Conservation (phyloP, 371 early-diverging fungal genomes). For the Mucor circinelloides region DNA sequence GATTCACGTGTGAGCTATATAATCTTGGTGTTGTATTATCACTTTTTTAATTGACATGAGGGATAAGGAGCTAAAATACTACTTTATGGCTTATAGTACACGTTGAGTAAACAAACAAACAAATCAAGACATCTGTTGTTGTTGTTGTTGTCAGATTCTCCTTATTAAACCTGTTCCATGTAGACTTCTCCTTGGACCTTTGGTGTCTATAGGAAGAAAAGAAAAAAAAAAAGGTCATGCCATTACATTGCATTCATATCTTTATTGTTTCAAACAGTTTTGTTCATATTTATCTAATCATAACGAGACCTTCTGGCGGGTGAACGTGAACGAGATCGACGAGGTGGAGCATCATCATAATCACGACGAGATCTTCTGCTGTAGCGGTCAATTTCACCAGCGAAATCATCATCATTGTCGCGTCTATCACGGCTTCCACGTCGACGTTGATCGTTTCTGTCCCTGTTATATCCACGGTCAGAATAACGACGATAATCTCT, state of each 20-base stretch:
- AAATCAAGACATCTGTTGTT: neutral
- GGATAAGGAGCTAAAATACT: neutral
- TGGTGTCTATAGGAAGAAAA: neutral
- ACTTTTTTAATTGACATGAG: conserved; percentile 1
- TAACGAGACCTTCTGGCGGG: conserved; percentile 24
- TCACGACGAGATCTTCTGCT: conserved; percentile 39
- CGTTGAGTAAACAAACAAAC: neutral
- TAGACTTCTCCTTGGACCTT: neutral
- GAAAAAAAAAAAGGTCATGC: neutral
- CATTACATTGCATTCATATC: neutral
- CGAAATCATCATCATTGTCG: conserved; percentile 35
- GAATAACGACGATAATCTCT: conserved; percentile 57
- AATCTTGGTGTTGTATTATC: neutral
- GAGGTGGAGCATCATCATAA: conserved; percentile 29
- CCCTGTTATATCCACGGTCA: conserved; percentile 46
- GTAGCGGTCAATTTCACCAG: conserved; percentile 38
- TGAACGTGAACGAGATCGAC: conserved; percentile 37
- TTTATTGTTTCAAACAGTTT: neutral
- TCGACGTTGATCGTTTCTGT: conserved; percentile 20
- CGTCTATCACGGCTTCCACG: conserved; percentile 37
- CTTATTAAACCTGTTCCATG: neutral
- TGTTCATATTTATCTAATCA: conserved; percentile 21
- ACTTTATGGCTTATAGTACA: neutral
- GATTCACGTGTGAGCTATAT: neutral
- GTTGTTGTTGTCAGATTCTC: conserved; percentile 4